Evolutionary conservation across 2,329 filamentous ascomycete species (phyloP).

Genomic region (Ophiocordyceps australis): DNA sequence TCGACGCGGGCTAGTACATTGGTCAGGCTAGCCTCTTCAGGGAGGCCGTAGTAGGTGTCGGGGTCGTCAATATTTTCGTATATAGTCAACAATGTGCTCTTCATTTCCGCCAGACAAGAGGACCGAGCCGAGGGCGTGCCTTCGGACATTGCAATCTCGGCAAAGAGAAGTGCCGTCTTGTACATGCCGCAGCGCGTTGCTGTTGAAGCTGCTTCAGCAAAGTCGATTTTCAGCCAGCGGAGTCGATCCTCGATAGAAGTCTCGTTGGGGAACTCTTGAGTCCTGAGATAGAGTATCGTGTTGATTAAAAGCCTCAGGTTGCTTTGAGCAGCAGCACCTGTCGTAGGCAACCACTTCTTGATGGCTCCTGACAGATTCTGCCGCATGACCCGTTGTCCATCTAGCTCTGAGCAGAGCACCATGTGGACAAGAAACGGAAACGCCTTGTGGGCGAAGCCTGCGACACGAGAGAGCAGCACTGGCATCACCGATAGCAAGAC

Average conservation of each 20-base stretch:
- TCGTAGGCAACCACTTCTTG: conserved; percentile 39
- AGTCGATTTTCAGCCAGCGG: conserved; percentile 76
- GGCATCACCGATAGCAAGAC: conserved; percentile 52
- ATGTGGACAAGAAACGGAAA: conserved; percentile 80
- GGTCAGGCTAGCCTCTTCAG: conserved; percentile 56
- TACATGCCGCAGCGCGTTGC: conserved; percentile 69
- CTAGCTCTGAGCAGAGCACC: conserved; percentile 50
- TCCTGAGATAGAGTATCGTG: conserved; percentile 73
- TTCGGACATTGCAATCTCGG: conserved; percentile 51
- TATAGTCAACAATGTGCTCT: conserved; percentile 58
- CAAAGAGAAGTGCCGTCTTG: conserved; percentile 69
- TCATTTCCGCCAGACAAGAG: conserved; percentile 39
- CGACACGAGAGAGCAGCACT: conserved; percentile 45
- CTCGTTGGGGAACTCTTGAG: conserved; percentile 59
- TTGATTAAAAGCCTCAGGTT: conserved; percentile 61
- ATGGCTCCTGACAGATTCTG: conserved; percentile 46
- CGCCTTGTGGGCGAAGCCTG: conserved; percentile 51
- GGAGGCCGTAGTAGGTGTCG: conserved; percentile 85
- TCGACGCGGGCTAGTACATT: conserved; percentile 70
- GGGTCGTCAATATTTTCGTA: conserved; percentile 91
- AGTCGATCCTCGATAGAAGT: conserved; percentile 60
- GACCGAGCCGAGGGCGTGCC: conserved; percentile 39
- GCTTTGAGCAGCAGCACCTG: conserved; percentile 23
- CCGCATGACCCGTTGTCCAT: conserved; percentile 39
- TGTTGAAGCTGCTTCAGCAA: conserved; percentile 47